Percentiles rank a stretch among this genome's conserved stretches.
These are phyloP conservation scores for Xerophyta viscosa DNA, from an alignment of 106 monocot species.

Conservation along the genomic window DNA sequence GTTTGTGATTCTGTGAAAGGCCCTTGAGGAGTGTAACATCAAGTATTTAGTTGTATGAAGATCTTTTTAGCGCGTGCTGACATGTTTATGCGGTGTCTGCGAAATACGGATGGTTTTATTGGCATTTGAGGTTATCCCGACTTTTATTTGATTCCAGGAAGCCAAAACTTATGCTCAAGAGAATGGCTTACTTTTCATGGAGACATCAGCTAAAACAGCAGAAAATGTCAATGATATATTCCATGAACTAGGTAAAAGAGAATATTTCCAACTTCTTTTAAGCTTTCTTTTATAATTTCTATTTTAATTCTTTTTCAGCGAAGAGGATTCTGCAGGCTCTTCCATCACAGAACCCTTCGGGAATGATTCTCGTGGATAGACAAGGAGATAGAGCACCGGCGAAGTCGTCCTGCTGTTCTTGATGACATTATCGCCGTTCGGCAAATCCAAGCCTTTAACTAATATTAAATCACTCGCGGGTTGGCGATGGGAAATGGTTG, in stretches of 20 bases:
- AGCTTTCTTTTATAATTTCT: too few species aligned
- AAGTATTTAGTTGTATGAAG: too few species aligned
- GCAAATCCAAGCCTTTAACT: too few species aligned
- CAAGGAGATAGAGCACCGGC: conserved; percentile 3
- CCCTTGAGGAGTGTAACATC: too few species aligned
- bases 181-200: conserved; percentile 59
- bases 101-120: background rate
- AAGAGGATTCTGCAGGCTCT: conserved; percentile 39
- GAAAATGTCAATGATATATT: conserved; percentile 60
- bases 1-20: too few species aligned
- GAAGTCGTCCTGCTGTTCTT: conserved; percentile 50
- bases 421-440: background rate
- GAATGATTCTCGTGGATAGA: conserved; percentile 37
- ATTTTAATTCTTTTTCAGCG: conserved; percentile 28
- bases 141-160: conserved; percentile 32
- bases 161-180: conserved; percentile 60
- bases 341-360: conserved; percentile 29
- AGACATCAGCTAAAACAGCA: conserved; percentile 65
- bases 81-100: too few species aligned
- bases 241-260: conserved; percentile 52
- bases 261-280: too few species aligned
- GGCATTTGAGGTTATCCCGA: background rate
- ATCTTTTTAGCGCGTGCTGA: too few species aligned
- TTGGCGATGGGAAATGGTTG: too few species aligned
- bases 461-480: too few species aligned